These are phyloP conservation scores for Cladorrhinum sp. DNA, from an alignment of 2,329 filamentous ascomycete species.

Conservation along the genomic window DNA sequence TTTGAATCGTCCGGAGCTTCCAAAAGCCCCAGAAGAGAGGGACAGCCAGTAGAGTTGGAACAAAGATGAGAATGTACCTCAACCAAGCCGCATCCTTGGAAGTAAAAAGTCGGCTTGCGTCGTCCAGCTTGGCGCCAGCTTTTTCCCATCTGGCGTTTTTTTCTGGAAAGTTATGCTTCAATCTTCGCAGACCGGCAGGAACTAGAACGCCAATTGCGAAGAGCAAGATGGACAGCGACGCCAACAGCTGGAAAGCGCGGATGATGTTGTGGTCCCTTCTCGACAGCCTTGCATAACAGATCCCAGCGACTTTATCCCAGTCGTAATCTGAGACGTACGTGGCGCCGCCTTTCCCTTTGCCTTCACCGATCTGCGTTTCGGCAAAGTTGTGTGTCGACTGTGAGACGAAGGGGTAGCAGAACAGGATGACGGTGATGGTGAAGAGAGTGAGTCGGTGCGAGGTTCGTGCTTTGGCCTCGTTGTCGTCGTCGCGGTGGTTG, in stretches of 20 bases:
- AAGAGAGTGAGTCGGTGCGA: not conserved
- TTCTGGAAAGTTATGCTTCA: not conserved
- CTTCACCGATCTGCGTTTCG: constrained; percentile 2
- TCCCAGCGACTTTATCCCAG: not conserved
- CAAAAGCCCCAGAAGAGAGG: constrained; percentile 6
- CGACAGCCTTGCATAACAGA: not conserved
- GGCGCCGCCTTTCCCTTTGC: not conserved
- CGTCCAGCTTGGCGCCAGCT: not conserved
- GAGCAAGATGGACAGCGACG: not conserved
- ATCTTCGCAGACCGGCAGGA: not conserved
- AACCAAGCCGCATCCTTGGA: not conserved
- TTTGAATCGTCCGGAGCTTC: constrained; percentile 1
- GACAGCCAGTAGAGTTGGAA: not conserved
- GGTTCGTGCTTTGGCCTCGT: not conserved
- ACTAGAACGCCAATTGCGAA: not conserved
- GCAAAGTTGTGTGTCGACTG: constrained; percentile 9
- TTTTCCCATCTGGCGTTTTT: not conserved
- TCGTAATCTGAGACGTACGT: constrained; percentile 1
- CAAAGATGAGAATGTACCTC: not conserved
- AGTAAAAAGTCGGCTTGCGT: not conserved
- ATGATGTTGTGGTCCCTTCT: not conserved
- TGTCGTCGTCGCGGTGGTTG: not conserved
- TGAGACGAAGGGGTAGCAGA: constrained; percentile 6
- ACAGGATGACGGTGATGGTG: not conserved
- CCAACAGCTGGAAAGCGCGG: not conserved